A percentile compares a stretch with the other conserved stretches of the same genome.
Conservation (phyloP, 495 filamentous ascomycete species). For the Parathielavia hyrcaniae region DNA sequence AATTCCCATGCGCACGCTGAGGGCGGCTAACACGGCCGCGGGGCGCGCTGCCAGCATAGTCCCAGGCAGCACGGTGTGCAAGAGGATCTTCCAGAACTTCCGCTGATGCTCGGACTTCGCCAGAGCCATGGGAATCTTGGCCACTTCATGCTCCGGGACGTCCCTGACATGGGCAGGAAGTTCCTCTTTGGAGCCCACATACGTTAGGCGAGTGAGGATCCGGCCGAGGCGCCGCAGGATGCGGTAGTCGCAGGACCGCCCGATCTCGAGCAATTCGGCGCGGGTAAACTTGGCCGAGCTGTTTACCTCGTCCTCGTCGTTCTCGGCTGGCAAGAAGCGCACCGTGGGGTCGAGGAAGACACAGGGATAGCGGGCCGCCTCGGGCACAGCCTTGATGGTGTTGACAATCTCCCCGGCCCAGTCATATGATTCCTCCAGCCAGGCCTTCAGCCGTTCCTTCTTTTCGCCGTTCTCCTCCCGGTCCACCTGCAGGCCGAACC, state of each 20-base stretch:
- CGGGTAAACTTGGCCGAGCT: constrained; percentile 30
- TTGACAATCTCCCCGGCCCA: constrained; percentile 35
- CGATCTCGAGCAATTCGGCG: constrained; percentile 43
- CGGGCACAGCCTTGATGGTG: constrained; percentile 41
- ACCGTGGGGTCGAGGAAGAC: constrained; percentile 45
- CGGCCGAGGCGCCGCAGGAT: constrained; percentile 39
- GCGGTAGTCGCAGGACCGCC: constrained; percentile 39
- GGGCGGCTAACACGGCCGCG: constrained; percentile 41
- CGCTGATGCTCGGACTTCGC: constrained; percentile 26
- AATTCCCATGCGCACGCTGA: constrained; percentile 41
- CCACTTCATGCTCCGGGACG: constrained; percentile 22
- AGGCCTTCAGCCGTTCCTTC: constrained; percentile 36
- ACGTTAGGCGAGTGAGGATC: constrained; percentile 41
- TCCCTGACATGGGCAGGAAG: constrained; percentile 39
- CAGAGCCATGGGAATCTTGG: constrained; percentile 38
- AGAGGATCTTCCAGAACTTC: constrained; percentile 41
- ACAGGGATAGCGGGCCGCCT: constrained; percentile 44
- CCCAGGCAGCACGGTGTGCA: constrained; percentile 41
- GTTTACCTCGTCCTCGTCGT: constrained; percentile 19
- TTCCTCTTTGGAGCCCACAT: constrained; percentile 33
- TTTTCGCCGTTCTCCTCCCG: constrained; percentile 25
- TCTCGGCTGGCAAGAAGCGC: constrained; percentile 23
- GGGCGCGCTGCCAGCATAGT: constrained; percentile 39
- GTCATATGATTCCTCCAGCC: constrained; percentile 47
- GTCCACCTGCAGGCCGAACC: constrained; percentile 35